Conservation (phyloP, 306 rosid species). For the Corylus heterophylla region DNA sequence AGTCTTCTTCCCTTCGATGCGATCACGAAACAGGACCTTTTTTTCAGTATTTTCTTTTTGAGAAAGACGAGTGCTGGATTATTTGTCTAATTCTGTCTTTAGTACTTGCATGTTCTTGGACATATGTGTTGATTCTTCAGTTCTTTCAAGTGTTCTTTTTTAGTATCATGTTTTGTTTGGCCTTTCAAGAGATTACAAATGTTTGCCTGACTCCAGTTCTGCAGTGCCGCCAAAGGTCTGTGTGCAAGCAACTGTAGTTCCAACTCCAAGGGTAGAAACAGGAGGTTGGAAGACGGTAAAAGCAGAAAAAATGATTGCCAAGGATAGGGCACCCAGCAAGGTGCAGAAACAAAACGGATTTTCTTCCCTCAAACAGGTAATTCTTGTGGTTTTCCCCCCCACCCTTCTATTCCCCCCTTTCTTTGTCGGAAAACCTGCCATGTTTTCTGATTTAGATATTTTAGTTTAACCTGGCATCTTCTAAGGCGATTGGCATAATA, state of each 20-base stretch:
- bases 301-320: conserved; percentile 39
- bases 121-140: background rate
- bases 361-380: conserved; percentile 47
- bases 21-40: background rate
- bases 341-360: conserved; percentile 40
- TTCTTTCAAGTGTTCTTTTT: background rate
- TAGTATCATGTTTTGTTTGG: background rate
- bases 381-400: conserved; percentile 5
- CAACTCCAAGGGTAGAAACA: conserved; percentile 49
- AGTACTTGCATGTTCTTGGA: background rate
- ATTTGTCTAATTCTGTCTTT: background rate
- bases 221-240: conserved; percentile 35
- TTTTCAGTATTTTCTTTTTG: background rate
- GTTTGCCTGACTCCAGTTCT: conserved; percentile 49
- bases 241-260: conserved; percentile 40
- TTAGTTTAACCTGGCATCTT: conserved; percentile 8
- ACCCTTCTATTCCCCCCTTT: conserved; percentile 6
- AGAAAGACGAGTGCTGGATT: background rate
- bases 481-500: conserved; percentile 9
- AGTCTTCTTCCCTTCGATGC: background rate
- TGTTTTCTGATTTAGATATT: conserved; percentile 18
- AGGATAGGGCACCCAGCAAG: conserved; percentile 38
- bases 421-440: conserved; percentile 7
- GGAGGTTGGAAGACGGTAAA: conserved; percentile 78
- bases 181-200: conserved; percentile 12